Conservation (phyloP, 1,284 basidiomycete species). For the Phylloboletellus chloephorus region DNA sequence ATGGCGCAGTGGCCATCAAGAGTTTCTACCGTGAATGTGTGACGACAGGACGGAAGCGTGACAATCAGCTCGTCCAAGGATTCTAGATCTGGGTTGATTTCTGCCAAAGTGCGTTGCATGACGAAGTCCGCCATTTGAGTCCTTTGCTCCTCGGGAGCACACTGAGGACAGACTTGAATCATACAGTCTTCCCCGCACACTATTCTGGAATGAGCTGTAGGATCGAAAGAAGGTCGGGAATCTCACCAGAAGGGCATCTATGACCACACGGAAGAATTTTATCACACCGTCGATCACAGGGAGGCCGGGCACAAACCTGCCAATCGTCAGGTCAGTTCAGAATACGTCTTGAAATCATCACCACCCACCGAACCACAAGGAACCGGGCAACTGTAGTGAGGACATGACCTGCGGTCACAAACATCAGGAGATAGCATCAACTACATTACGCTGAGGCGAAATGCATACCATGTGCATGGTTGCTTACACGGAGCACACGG, state of each 20-base stretch:
- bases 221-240: neutral
- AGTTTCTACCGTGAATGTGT: conserved; percentile 68
- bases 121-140: conserved; percentile 54
- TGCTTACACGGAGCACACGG: conserved; percentile 64
- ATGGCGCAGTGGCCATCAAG: conserved; percentile 58
- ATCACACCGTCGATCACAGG: conserved; percentile 56
- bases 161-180: conserved; percentile 51
- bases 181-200: conserved; percentile 67
- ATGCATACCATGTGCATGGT: conserved; percentile 49
- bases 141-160: conserved; percentile 39
- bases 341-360: neutral
- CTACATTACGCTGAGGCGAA: neutral
- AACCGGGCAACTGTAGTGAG: conserved; percentile 53
- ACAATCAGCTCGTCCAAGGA: conserved; percentile 52
- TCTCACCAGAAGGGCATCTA: conserved; percentile 59
- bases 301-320: conserved; percentile 63
- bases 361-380: conserved; percentile 63
- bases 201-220: conserved; percentile 22
- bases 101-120: conserved; percentile 46
- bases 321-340: neutral
- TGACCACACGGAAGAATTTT: conserved; percentile 53
- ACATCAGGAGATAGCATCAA: neutral
- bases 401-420: conserved; percentile 40
- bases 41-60: conserved; percentile 54
- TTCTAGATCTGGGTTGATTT: conserved; percentile 41